phyloP scores from a whole-genome alignment of 148 eudicot genomes.

The Rhododendron ovatum region DNA sequence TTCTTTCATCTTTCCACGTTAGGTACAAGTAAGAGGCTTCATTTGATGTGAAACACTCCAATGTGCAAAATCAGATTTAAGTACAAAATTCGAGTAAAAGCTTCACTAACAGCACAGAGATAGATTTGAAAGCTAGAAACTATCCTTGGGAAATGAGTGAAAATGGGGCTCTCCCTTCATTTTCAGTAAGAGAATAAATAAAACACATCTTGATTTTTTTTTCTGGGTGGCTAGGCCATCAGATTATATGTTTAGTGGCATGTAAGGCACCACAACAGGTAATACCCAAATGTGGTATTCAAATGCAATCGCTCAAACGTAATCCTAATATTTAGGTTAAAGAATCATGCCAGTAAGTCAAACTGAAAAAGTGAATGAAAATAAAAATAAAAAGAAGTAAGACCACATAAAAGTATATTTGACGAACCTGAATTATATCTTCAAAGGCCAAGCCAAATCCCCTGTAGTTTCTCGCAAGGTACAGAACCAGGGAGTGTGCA shows the following conservation, averaged over 20 bases:
- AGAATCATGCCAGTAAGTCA: not conserved
- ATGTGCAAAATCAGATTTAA: not conserved
- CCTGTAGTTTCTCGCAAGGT: conserved; percentile 64
- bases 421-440: conserved; percentile 74
- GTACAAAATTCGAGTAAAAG: not conserved
- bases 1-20: not conserved
- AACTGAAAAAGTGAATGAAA: not conserved
- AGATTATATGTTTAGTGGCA: not conserved
- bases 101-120: not conserved
- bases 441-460: conserved; percentile 64
- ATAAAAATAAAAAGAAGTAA: not conserved
- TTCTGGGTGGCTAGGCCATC: not conserved
- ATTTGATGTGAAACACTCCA: not conserved
- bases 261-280: not conserved
- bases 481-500: conserved; percentile 64
- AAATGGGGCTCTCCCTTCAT: not conserved
- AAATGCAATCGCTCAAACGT: not conserved
- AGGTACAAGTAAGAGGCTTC: not conserved
- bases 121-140: not conserved
- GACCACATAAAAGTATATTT: not conserved
- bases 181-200: not conserved
- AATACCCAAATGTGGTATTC: not conserved
- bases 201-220: not conserved
- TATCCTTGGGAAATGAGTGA: not conserved
- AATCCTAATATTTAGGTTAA: not conserved